Base-by-base conservation (phyloP, 2,329 filamentous ascomycete species). In the Clarireedia paspali region DNA sequence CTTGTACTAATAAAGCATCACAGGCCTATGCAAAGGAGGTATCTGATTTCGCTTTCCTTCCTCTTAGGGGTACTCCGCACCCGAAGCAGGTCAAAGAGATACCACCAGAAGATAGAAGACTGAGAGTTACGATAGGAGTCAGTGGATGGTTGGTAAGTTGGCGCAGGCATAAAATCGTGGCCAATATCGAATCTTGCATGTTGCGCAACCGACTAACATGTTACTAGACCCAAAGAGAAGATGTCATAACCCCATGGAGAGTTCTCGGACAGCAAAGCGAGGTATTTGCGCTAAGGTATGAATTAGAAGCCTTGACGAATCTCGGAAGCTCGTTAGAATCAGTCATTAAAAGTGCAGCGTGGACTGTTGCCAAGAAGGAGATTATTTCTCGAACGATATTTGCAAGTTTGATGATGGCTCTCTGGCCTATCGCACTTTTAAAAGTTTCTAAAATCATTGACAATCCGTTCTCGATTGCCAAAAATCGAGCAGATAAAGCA, bases 41-140 rank as follows among this genome's bases (percentile, higher is more conserved):
- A 15, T 84, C 89, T 64, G 91, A 97, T 67, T 95, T 96, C 70
- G 89, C 83, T 0, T 89, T 97, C 64, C 72, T 96, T 10, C 88
- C 90, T 0, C 75, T 95, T 15, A 81, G 83, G 52, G 79, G 80
- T 14, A 67, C 73, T 14, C 69, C 67, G 46, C 65, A 70, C 39
- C 58, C 71, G 57, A 72, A 78, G 57, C 67, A 83, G 59, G 44
- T 57, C 10, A 53, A 48, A 34, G 55, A 57, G 15, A 26, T 57
- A 20, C 69, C 77, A 55, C 68, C 83, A 4, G 75, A 82, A 30
- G 77, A 85, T 61, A 82, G 87, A 57, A 80, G 88, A 42, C 75
- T 97, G 52, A 83, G 91, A 30, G 80, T 96, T n/a, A 87, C 87
- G 0, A 85, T 97, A 61, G 88, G 85, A 23, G 80, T 96, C 53